A percentile compares a stretch with the other conserved stretches of the same genome.
Evolutionary conservation across 176 grass and related monocot species (phyloP).

Genomic region (Aegilops bicornis): DNA sequence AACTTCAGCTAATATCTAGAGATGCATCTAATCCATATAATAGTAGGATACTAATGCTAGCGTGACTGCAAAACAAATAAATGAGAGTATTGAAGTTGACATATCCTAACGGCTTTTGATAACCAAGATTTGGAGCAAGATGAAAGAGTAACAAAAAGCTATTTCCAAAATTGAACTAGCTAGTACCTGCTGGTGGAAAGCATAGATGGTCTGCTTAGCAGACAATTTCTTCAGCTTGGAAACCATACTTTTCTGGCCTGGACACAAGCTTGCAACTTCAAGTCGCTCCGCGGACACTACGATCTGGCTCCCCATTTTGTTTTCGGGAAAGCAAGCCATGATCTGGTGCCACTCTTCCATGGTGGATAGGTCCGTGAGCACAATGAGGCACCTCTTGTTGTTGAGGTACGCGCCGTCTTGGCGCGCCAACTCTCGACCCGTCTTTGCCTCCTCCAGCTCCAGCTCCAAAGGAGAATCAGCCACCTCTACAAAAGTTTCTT

Average conservation of each 20-base stretch:
- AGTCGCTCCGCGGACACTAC: background rate
- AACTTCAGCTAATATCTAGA: too few species aligned
- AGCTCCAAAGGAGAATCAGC: background rate
- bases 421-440: background rate
- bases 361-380: background rate
- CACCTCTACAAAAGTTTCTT: background rate
- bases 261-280: background rate
- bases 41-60: too few species aligned
- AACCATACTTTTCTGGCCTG: background rate
- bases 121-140: background rate
- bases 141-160: background rate
- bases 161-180: background rate
- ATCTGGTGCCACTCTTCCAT: background rate
- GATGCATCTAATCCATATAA: too few species aligned
- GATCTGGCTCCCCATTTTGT: background rate
- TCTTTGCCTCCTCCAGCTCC: background rate
- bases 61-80: too few species aligned
- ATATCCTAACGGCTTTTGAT: background rate
- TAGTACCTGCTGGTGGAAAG: background rate
- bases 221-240: background rate
- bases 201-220: background rate
- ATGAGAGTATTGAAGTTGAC: too few species aligned
- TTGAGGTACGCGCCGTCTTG: background rate
- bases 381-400: background rate
- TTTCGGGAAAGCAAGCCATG: background rate